These are phyloP conservation scores for Cantharellus cinnabarinus DNA, from an alignment of 768 basidiomycete species.

Conservation along the genomic window DNA sequence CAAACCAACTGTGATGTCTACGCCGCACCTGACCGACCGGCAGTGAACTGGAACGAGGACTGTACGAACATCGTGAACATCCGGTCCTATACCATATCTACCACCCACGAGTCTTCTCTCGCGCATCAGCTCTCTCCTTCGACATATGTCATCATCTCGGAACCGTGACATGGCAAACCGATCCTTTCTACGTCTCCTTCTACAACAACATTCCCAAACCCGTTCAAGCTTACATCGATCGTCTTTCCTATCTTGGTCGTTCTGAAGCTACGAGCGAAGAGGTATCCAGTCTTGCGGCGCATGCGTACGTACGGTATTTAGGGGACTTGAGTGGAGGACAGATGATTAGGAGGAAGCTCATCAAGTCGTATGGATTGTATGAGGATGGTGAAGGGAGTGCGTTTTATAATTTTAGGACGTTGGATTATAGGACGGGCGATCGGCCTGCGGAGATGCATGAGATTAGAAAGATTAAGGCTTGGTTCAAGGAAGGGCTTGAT, in stretches of 20 bases:
- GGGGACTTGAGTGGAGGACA: slow-evolving; percentile 70
- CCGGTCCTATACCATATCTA: slow-evolving; percentile 45
- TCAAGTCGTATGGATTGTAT: slow-evolving; percentile 45
- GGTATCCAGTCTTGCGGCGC: slow-evolving; percentile 41
- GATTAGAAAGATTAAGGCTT: slow-evolving; percentile 54
- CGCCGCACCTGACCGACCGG: not conserved
- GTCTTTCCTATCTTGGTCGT: slow-evolving; percentile 19
- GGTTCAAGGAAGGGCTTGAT: slow-evolving; percentile 40
- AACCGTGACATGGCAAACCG: slow-evolving; percentile 32
- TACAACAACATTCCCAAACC: slow-evolving; percentile 26
- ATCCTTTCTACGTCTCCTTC: slow-evolving; percentile 32
- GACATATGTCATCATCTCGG: slow-evolving; percentile 48
- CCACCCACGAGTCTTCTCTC: slow-evolving; percentile 45
- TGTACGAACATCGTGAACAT: slow-evolving; percentile 31
- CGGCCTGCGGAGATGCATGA: slow-evolving; percentile 28
- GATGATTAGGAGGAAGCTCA: slow-evolving; percentile 37
- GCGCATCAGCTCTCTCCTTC: slow-evolving; percentile 35
- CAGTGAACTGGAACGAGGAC: slow-evolving; percentile 14
- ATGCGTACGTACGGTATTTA: slow-evolving; percentile 67
- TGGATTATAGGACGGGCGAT: slow-evolving; percentile 22
- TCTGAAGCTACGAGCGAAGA: slow-evolving; percentile 26
- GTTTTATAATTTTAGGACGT: slow-evolving; percentile 52
- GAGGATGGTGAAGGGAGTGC: slow-evolving; percentile 32
- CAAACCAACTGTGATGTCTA: not conserved
- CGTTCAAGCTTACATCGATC: slow-evolving; percentile 31